Evolutionary conservation across 2,329 filamentous ascomycete genomes (phyloP).

Genomic region (Keithomyces neogunnii): DNA sequence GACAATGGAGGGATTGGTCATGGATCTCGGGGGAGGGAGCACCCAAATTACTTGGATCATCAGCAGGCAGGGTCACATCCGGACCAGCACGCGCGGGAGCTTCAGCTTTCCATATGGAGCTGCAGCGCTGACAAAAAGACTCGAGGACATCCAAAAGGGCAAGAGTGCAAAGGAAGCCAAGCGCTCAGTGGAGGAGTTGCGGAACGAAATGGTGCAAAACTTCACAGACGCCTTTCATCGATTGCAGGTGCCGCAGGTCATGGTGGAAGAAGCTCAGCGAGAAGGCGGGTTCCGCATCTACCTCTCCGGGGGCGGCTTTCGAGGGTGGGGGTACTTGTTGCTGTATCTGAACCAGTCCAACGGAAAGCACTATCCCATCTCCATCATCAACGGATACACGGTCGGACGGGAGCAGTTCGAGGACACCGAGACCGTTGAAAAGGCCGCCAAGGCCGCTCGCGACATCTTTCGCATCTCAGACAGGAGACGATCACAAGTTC

Average conservation of each 20-base stretch:
- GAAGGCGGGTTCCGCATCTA: conserved; percentile 51
- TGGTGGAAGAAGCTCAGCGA: conserved; percentile 33
- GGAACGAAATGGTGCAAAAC: conserved; percentile 41
- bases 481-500: conserved; percentile 55
- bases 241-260: conserved; percentile 43
- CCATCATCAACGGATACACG: conserved; percentile 63
- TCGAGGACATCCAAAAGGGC: conserved; percentile 34
- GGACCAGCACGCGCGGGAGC: conserved; percentile 44
- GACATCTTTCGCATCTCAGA: conserved; percentile 55
- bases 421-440: conserved; percentile 29
- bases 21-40: conserved; percentile 65
- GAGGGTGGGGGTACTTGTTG: conserved; percentile 64
- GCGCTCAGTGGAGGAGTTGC: conserved; percentile 34
- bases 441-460: conserved; percentile 24
- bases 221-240: conserved; percentile 42
- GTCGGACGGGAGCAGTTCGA: conserved; percentile 41
- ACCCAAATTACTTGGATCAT: conserved; percentile 63
- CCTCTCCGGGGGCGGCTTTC: conserved; percentile 61
- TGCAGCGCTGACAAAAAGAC: conserved; percentile 51
- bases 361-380: conserved; percentile 57
- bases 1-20: conserved; percentile 54
- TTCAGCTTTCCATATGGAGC: conserved; percentile 64
- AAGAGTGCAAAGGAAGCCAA: conserved; percentile 30
- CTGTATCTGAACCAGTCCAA: conserved; percentile 47
- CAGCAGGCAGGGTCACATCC: conserved; percentile 37